A percentile compares a stretch with the other conserved stretches of the same genome.
Evolutionary conservation across 768 basidiomycete species (phyloP).

Genomic region (Leucocoprinus sp.): DNA sequence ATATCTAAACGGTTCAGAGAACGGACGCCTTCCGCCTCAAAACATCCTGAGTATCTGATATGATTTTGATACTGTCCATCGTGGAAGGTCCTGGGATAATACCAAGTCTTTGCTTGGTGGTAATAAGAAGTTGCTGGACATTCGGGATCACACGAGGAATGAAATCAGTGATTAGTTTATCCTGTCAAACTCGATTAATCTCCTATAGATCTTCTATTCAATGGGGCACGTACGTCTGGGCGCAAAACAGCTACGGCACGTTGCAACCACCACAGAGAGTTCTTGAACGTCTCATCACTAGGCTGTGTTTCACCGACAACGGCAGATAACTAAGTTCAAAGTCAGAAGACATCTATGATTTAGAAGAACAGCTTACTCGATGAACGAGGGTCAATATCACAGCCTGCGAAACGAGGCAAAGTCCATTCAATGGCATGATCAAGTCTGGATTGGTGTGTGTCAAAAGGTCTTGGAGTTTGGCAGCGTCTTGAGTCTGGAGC

Average conservation of each 20-base stretch:
- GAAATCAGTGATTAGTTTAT: constrained; percentile 77
- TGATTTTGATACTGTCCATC: constrained; percentile 59
- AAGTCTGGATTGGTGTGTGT: constrained; percentile 69
- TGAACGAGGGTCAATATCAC: constrained; percentile 79
- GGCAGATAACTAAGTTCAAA: constrained; percentile 50
- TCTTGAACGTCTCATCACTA: constrained; percentile 74
- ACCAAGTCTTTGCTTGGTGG: constrained; percentile 71
- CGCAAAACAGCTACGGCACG: constrained; percentile 63
- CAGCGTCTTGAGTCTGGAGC: constrained; percentile 64
- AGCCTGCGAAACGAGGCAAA: constrained; percentile 70
- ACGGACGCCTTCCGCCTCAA: constrained; percentile 41
- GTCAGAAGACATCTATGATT: constrained; percentile 1
- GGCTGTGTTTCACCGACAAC: constrained; percentile 71
- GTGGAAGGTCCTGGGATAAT: constrained; percentile 66
- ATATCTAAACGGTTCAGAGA: constrained; percentile 7
- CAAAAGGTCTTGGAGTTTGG: constrained; percentile 68
- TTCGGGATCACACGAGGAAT: constrained; percentile 74
- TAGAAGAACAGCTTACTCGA: constrained; percentile 42
- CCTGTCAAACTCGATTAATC: constrained; percentile 28
- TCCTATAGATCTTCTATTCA: constrained; percentile 2
- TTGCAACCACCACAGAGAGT: constrained; percentile 82
- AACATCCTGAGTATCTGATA: constrained; percentile 70
- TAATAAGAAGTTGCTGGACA: constrained; percentile 67
- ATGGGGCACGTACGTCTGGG: constrained; percentile 45
- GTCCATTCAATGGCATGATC: constrained; percentile 69